Evolutionary conservation across 495 filamentous ascomycete species (phyloP), one percentile per base, ranked within the genome.

Genomic region (Elaphomyces granulatus): DNA sequence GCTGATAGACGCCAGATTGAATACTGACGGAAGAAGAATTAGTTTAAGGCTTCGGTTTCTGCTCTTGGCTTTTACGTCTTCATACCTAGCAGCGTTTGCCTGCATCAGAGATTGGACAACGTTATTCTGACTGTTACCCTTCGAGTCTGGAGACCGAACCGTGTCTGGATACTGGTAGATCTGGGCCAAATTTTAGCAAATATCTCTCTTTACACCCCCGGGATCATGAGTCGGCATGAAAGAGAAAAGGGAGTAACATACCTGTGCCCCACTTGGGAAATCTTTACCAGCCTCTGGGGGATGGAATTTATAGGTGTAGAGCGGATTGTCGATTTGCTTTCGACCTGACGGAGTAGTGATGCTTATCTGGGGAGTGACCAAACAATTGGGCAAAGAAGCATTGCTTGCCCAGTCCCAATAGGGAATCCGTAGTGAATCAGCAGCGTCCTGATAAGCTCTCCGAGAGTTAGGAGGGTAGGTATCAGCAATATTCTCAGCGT

Each of bases 321-420:
- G 45, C 1, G 61, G 61, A 50, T 65, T 58, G 15, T 12, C 44
- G 34, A 54, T 51, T 30, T 16, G 49, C 54, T 48, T 35, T 31
- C 42, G 34, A 32, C 47, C 52, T 46, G 44, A 37, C 47, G 46
- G 61, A n/a, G 55, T 65, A 41, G 56, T 57, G 40, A 71, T 55
- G 12, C 38, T 47, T 20, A 72, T 56, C 7, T 19, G 55, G 0
- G 58, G 45, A 37, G 57, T 41, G 30, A 46, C 58, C 45, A 62
- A 31, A 20, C 48, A 37, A 30, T 40, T 45, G n/a, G 58, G 58
- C 40, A 60, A 57, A 23, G 45, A 55, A 39, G 60, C 42, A 34
- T 53, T 60, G 14, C 49, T 48, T 3, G 64, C 68, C 71, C 72
- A 77, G 52, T 77, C 73, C 60, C 70, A 77, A 45, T 68, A 77